Conservation (phyloP, 139 green algal genomes). For the Chlamydomonas incerta region DNA sequence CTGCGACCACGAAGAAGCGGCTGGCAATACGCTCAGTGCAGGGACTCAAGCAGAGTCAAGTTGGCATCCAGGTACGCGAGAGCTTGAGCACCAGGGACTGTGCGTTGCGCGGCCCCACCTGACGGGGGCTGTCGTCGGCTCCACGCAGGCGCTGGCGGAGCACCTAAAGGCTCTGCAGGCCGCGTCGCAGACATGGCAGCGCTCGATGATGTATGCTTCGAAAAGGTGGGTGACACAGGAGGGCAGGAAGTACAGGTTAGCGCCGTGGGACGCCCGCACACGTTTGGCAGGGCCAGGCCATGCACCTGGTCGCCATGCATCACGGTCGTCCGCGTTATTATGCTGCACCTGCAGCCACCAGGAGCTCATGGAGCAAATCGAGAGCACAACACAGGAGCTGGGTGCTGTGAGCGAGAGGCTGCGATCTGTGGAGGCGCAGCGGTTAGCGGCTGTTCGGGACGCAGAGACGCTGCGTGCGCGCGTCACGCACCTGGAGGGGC, state of each 20-base stretch:
- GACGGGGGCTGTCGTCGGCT: neutral
- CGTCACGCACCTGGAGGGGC: neutral
- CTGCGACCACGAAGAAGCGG: constrained; percentile 58
- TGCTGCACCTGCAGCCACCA: constrained; percentile 43
- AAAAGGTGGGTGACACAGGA: constrained; percentile 45
- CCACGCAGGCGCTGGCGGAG: constrained; percentile 47
- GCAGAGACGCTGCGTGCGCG: constrained; percentile 30
- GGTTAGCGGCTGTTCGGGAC: constrained; percentile 32
- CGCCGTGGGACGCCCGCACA: too few species aligned
- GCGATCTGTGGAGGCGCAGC: constrained; percentile 48
- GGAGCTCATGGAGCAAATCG: constrained; percentile 60
- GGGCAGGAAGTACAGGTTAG: too few species aligned
- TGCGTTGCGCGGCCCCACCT: too few species aligned
- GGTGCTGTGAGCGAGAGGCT: constrained; percentile 42
- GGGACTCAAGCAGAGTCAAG: constrained; percentile 41
- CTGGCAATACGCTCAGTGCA: constrained; percentile 44
- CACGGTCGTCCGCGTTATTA: too few species aligned
- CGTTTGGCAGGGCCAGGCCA: too few species aligned
- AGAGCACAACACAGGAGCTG: constrained; percentile 53
- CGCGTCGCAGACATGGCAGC: constrained; percentile 60
- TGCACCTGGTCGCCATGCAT: too few species aligned
- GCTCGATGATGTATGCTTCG: constrained; percentile 60
- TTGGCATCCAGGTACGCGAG: constrained; percentile 25
- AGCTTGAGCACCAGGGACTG: neutral
- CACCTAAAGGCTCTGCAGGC: constrained; percentile 57